Evolutionary conservation across 305 asterid species (phyloP).

Genomic region (Solanum aculeatissimum): DNA sequence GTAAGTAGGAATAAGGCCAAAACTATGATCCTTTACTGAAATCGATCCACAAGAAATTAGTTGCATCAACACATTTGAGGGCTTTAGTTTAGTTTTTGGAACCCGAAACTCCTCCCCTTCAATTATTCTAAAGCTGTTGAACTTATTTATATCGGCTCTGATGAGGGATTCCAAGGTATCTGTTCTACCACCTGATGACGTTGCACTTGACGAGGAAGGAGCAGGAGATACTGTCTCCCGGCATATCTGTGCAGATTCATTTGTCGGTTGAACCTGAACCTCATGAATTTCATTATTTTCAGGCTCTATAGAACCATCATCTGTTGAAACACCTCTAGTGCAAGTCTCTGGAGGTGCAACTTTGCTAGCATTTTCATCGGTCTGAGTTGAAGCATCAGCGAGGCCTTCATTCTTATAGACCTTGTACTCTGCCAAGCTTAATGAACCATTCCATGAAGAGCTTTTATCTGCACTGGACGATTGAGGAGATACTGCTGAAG

Average conservation of each 20-base stretch:
- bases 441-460: constrained; percentile 61
- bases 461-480: constrained; percentile 41
- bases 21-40: constrained; percentile 81
- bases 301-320: constrained; percentile 43
- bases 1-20: constrained; percentile 71
- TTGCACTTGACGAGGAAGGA: constrained; percentile 63
- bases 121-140: constrained; percentile 76
- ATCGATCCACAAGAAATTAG: constrained; percentile 87
- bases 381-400: constrained; percentile 94
- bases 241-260: constrained; percentile 39
- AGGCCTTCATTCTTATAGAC: constrained; percentile 62
- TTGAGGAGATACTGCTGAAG: constrained; percentile 59
- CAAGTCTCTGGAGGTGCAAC: constrained; percentile 41
- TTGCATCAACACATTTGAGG: constrained; percentile 84
- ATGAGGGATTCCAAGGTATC: constrained; percentile 90
- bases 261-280: constrained; percentile 19
- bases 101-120: constrained; percentile 62
- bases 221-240: constrained; percentile 55
- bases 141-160: constrained; percentile 71
- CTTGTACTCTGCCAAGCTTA: constrained; percentile 72
- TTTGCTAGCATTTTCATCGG: constrained; percentile 50
- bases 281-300: constrained; percentile 16
- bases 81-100: constrained; percentile 56
- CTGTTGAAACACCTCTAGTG: constrained; percentile 68
- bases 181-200: constrained; percentile 73